Conservation (phyloP, 768 basidiomycete species). For the Trametes cinnabarina region DNA sequence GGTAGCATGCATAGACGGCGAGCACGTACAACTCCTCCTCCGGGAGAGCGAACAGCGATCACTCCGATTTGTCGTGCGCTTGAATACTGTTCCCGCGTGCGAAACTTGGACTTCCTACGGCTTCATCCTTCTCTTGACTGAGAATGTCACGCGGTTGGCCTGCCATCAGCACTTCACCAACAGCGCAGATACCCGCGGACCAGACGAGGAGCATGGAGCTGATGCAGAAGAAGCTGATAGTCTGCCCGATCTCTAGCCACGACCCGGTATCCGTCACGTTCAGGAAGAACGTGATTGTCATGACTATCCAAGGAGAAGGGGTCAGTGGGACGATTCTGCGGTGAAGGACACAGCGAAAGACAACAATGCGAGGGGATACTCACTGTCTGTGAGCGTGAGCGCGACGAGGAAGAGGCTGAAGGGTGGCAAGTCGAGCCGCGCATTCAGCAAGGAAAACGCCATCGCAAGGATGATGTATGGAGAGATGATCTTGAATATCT, state of each 20-base stretch:
- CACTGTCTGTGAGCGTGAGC: slow-evolving; percentile 69
- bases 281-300: slow-evolving; percentile 84
- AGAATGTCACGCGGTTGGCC: slow-evolving; percentile 12
- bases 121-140: background rate
- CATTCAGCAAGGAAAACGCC: slow-evolving; percentile 66
- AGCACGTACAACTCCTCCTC: too few species aligned
- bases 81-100: too few species aligned
- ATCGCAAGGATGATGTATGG: slow-evolving; percentile 79
- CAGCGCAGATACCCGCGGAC: slow-evolving; percentile 72
- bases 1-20: too few species aligned
- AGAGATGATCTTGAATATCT: slow-evolving; percentile 81
- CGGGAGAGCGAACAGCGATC: too few species aligned
- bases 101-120: too few species aligned
- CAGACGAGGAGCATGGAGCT: slow-evolving; percentile 75
- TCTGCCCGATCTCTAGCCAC: slow-evolving; percentile 88
- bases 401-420: slow-evolving; percentile 81
- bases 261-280: slow-evolving; percentile 78
- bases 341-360: too few species aligned
- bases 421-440: slow-evolving; percentile 64
- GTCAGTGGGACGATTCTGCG: too few species aligned
- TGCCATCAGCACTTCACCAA: slow-evolving; percentile 70
- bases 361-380: too few species aligned
- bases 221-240: slow-evolving; percentile 86
- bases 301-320: slow-evolving; percentile 53
- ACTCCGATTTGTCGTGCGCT: too few species aligned